Percentiles rank a stretch among this genome's conserved stretches.
Conservation (phyloP, 2,329 filamentous ascomycete species). For the Neodidymelliopsis sp. region DNA sequence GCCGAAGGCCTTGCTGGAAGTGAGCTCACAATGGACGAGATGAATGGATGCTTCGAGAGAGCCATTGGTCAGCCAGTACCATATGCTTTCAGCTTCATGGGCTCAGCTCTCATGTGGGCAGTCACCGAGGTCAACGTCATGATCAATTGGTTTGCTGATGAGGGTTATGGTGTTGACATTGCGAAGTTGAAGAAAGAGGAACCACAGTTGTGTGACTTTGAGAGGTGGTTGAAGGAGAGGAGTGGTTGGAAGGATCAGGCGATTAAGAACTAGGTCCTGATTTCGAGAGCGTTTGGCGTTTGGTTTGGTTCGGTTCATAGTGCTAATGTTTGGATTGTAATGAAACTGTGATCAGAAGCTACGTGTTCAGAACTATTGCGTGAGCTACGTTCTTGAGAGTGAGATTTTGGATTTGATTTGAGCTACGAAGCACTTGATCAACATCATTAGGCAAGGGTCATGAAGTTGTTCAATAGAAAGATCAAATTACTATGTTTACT, state of each 20-base stretch:
- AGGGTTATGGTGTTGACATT: slow-evolving; percentile 59
- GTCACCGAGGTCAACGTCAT: slow-evolving; percentile 56
- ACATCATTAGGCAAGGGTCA: too few relatives aligned
- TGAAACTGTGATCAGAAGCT: too few relatives aligned
- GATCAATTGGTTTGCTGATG: slow-evolving; percentile 60
- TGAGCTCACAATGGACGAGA: slow-evolving; percentile 57
- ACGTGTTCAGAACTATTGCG: too few relatives aligned
- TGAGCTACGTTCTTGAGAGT: too few relatives aligned
- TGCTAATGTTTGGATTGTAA: background rate
- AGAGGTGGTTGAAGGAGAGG: slow-evolving; percentile 57
- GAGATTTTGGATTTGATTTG: too few relatives aligned
- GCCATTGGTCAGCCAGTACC: slow-evolving; percentile 56
- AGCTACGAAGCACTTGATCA: too few relatives aligned
- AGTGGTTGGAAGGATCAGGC: slow-evolving; percentile 51
- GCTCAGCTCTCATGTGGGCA: slow-evolving; percentile 50
- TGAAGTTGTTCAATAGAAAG: too few relatives aligned
- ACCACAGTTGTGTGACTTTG: slow-evolving; percentile 57
- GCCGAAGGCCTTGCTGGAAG: slow-evolving; percentile 61
- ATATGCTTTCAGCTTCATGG: slow-evolving; percentile 53
- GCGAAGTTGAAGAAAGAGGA: slow-evolving; percentile 52
- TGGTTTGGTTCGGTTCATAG: background rate
- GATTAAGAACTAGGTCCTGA: slow-evolving; percentile 12
- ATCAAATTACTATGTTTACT: too few relatives aligned
- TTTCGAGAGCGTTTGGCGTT: background rate
- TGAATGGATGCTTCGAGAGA: slow-evolving; percentile 56